These are phyloP conservation scores for Geranium rotundifolium DNA, from an alignment of 345 rosid species.

Conservation along the genomic window DNA sequence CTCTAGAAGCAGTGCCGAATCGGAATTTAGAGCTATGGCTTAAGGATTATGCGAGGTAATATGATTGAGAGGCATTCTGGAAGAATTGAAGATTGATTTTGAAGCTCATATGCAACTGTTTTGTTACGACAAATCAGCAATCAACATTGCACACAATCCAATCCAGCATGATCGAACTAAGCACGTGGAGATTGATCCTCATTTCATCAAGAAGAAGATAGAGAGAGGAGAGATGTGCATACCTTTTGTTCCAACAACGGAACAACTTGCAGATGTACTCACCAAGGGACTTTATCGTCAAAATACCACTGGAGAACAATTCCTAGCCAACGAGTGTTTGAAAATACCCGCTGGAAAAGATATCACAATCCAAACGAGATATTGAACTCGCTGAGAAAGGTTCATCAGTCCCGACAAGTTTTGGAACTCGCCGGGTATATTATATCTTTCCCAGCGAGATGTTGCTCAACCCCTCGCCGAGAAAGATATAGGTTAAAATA, in stretches of 20 bases:
- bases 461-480: too few species aligned
- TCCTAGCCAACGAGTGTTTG: too few species aligned
- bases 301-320: too few species aligned
- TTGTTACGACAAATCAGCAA: not conserved
- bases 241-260: not conserved
- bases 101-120: not conserved
- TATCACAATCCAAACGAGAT: too few species aligned
- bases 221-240: not conserved
- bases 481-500: too few species aligned
- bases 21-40: not conserved
- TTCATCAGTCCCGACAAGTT: too few species aligned
- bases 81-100: not conserved
- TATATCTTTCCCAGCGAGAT: too few species aligned
- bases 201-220: not conserved
- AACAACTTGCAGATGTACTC: not conserved
- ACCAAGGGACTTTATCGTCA: too few species aligned
- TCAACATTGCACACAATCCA: constrained; percentile 2
- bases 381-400: too few species aligned
- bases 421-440: too few species aligned
- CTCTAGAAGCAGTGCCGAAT: not conserved
- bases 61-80: not conserved
- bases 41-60: not conserved
- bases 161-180: not conserved
- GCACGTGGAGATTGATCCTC: not conserved
- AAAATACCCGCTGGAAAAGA: too few species aligned